Percentiles rank a stretch among this genome's conserved stretches.
These are phyloP conservation scores for Silene uniflora DNA, from an alignment of 148 eudicot genomes.

Conservation along the genomic window DNA sequence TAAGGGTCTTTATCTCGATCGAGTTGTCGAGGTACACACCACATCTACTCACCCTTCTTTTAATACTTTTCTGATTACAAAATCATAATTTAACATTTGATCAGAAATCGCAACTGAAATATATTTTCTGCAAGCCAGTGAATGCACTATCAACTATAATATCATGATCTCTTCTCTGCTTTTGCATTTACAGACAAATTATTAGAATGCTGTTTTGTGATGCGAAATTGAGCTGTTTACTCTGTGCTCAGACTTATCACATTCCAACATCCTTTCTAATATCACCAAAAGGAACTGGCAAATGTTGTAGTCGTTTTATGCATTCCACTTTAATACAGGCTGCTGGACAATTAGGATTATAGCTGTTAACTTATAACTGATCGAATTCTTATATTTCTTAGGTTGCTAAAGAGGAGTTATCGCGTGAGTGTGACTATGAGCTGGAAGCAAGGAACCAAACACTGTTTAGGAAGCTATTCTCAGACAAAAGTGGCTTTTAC, in stretches of 20 bases:
- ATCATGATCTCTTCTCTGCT: too few relatives aligned
- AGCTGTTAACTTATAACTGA: not conserved
- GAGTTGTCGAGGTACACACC: conserved; percentile 71
- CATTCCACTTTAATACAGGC: not conserved
- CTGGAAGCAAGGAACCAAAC: conserved; percentile 74
- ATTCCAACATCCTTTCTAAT: not conserved
- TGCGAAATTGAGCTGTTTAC: not conserved
- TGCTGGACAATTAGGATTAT: not conserved
- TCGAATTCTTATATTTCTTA: conserved; percentile 23
- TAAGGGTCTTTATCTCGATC: conserved; percentile 77
- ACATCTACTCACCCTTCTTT: not conserved
- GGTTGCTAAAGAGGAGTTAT: conserved; percentile 98
- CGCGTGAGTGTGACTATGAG: conserved; percentile 90
- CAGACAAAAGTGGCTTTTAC: conserved; percentile 61
- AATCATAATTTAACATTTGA: too few relatives aligned
- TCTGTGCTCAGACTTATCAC: not conserved
- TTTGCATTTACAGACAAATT: too few relatives aligned
- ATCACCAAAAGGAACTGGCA: not conserved
- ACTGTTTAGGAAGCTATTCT: conserved; percentile 49
- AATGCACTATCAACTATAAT: too few relatives aligned
- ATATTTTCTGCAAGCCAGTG: too few relatives aligned
- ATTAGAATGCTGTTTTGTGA: too few relatives aligned
- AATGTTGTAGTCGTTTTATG: not conserved
- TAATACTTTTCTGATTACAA: not conserved
- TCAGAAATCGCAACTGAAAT: too few relatives aligned